Conservation (phyloP, 768 basidiomycete species). For the Rhodosporidiobolus odoratus region DNA sequence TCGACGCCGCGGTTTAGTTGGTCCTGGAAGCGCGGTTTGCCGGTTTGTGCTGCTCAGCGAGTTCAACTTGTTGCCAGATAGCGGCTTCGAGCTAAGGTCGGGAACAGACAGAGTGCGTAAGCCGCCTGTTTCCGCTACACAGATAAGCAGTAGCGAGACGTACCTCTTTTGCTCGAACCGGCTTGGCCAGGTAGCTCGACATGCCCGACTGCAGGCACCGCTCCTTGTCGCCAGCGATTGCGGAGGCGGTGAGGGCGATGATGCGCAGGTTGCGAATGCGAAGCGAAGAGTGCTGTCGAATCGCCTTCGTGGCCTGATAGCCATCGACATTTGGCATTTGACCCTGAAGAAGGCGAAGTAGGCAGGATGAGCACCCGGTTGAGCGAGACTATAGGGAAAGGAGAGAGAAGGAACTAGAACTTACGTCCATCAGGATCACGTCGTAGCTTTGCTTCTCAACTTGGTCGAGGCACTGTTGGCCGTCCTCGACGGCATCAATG, state of each 20-base stretch:
- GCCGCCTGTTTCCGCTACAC: too few relatives aligned
- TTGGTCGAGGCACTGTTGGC: slow-evolving; percentile 41
- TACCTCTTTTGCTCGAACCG: slow-evolving; percentile 22
- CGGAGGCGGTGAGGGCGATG: slow-evolving; percentile 91
- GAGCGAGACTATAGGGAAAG: neutral
- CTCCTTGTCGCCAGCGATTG: slow-evolving; percentile 81
- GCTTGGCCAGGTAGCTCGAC: slow-evolving; percentile 45
- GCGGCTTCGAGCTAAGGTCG: slow-evolving; percentile 4
- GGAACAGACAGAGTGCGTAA: neutral
- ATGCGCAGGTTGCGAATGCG: slow-evolving; percentile 59
- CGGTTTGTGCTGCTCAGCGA: too few relatives aligned
- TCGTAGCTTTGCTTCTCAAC: slow-evolving; percentile 42
- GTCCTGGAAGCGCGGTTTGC: too few relatives aligned
- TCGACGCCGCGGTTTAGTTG: too few relatives aligned
- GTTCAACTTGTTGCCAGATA: slow-evolving; percentile 20
- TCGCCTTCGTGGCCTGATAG: slow-evolving; percentile 12
- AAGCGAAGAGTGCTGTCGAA: slow-evolving; percentile 3
- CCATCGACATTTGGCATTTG: slow-evolving; percentile 24
- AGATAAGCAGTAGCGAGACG: neutral
- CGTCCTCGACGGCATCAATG: slow-evolving; percentile 42
- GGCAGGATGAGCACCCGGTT: neutral
- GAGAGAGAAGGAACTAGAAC: neutral
- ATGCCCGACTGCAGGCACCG: slow-evolving; percentile 66
- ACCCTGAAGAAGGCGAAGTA: neutral
- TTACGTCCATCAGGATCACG: slow-evolving; percentile 44